Base-by-base conservation (phyloP, 2,329 filamentous ascomycete species). In the Diaporthe destruens region DNA sequence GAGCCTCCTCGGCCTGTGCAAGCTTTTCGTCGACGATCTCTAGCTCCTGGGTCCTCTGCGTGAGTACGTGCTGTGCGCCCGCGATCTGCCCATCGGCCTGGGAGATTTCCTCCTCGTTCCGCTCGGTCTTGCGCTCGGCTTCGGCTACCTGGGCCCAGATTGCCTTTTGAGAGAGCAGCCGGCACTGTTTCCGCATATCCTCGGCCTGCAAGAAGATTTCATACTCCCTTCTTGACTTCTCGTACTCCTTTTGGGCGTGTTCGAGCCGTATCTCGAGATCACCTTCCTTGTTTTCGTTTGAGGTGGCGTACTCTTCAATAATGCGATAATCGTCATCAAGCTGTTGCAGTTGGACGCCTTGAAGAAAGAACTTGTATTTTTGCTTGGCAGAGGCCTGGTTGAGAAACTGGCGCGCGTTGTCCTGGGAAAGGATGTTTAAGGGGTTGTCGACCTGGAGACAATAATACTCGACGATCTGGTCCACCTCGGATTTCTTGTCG, bases 301-400 rank as follows among this genome's bases (percentile, higher is more conserved):
- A 89, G 75, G 98, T 93, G 25, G 96, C 86, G 4, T 90, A 92
- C 76, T 97, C 92, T 74, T 93, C 91, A 18, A 98, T 90, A 72
- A 98, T 85, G 72, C 91, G 90, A 81, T 99, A 99, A 79, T 99
- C 96, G 74, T 94, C 92, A 80, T 98, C 94, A 12, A 99, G 87
- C 77, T 96, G 92, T 80, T 98, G 94, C 0, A 99, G 88, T 78
- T 98, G 95, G 0, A 98, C 97, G 34, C 96, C 96, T 77, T 95
- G 94, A 74, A 98, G 89, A 79, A 99, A 99, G 79, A 98, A 98
- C 76, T 94, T 96, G 86, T 98, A 99, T 80, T 99, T 99, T 74
- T 96, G 91, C 4, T 89, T 85, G 0, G 95, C 90, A 2, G 91
- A 93, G 16, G 96, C 96, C 47, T 92, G 90, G 79, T 96, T 97